phyloP scores from a whole-genome alignment of 768 basidiomycete species.

The Leccinum pellstonianum region DNA sequence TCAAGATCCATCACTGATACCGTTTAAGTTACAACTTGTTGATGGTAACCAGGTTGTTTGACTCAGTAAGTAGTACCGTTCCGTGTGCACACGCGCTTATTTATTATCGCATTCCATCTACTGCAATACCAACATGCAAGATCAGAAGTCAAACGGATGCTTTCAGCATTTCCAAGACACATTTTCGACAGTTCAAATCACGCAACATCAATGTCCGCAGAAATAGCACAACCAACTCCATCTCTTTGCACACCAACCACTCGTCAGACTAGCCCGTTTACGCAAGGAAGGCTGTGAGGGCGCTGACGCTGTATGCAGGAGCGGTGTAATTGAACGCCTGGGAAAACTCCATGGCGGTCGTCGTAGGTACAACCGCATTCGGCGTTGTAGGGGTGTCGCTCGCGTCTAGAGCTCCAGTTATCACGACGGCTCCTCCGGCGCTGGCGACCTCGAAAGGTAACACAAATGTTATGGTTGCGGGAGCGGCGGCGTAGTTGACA shows the following conservation, averaged over 20 bases:
- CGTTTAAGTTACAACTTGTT: neutral
- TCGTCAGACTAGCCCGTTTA: neutral
- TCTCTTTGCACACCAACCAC: neutral
- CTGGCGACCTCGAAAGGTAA: constrained; percentile 53
- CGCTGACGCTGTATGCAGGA: constrained; percentile 45
- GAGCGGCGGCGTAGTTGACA: constrained; percentile 46
- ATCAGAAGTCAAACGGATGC: constrained; percentile 66
- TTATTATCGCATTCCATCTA: too few species aligned
- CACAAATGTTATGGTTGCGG: constrained; percentile 47
- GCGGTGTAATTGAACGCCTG: constrained; percentile 55
- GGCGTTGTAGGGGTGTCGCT: constrained; percentile 59
- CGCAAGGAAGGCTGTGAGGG: constrained; percentile 22
- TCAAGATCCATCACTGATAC: neutral
- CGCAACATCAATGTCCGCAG: constrained; percentile 16
- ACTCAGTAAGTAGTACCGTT: too few species aligned
- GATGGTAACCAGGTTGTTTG: too few species aligned
- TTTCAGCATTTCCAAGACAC: constrained; percentile 42
- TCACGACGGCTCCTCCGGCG: constrained; percentile 46
- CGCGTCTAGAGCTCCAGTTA: constrained; percentile 47
- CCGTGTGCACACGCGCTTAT: too few species aligned
- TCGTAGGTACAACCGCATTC: constrained; percentile 45
- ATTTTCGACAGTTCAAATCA: constrained; percentile 36
- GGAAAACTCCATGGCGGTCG: constrained; percentile 44
- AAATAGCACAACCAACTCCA: neutral
- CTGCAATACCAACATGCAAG: constrained; percentile 50